Conservation (phyloP, 192 early-diverging fungal species). For the Entomortierella chlamydospora region DNA sequence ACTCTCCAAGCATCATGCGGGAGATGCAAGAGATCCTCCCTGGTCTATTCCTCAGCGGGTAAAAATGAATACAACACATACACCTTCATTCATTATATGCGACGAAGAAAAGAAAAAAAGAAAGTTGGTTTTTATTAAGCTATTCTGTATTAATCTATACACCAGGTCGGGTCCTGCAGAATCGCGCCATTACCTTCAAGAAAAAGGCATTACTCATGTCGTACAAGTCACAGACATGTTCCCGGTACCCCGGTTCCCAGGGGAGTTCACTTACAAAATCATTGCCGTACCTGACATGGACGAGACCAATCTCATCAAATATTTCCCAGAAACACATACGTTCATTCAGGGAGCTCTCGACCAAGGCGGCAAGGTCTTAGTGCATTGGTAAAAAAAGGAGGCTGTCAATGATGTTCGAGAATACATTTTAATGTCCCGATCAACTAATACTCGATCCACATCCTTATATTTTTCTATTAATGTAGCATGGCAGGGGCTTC, state of each 20-base stretch:
- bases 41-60: slow-evolving; percentile 46
- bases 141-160: no score
- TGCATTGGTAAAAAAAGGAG: slow-evolving; percentile 66
- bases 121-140: no score
- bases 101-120: not conserved
- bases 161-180: no score
- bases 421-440: no score
- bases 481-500: slow-evolving; percentile 66
- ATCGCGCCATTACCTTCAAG: slow-evolving; percentile 20
- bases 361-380: slow-evolving; percentile 65
- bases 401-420: no score
- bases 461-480: not conserved
- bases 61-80: not conserved
- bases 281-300: slow-evolving; percentile 70
- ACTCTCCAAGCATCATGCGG: slow-evolving; percentile 16
- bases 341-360: slow-evolving; percentile 68
- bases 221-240: slow-evolving; percentile 36
- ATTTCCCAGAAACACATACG: slow-evolving; percentile 70
- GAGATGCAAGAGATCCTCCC: slow-evolving; percentile 42
- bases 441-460: not conserved
- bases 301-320: slow-evolving; percentile 74
- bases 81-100: not conserved
- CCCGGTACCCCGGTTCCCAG: slow-evolving; percentile 31
- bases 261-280: slow-evolving; percentile 64
- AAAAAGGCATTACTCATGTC: slow-evolving; percentile 35